Evolutionary conservation across 148 eudicot genomes (phyloP).

Genomic region (Diospyros lotus): DNA sequence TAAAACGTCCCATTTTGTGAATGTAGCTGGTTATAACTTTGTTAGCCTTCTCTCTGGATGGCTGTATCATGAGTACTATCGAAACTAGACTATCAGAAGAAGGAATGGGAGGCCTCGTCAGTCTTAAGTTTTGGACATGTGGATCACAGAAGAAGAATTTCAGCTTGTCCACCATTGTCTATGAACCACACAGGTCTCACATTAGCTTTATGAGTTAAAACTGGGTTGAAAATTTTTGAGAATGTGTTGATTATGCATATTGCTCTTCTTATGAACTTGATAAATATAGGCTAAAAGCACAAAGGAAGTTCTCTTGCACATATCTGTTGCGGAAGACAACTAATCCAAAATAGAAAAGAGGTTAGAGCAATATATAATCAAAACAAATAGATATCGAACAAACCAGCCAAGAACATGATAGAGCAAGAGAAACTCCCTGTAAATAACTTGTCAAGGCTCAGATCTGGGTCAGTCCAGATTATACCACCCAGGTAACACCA

Average conservation of each 20-base stretch:
- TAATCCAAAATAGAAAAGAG: no score
- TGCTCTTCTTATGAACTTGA: neutral
- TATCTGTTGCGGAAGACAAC: no score
- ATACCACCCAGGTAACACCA: no score
- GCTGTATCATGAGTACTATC: conserved; percentile 75
- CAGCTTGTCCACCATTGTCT: conserved; percentile 77
- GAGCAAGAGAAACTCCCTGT: no score
- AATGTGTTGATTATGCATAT: neutral
- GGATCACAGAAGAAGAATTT: conserved; percentile 55
- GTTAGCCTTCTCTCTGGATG: conserved; percentile 72
- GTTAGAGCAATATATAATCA: no score
- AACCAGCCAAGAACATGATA: no score
- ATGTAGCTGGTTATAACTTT: conserved; percentile 70
- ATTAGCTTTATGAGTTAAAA: conserved; percentile 1
- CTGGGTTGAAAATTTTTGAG: neutral
- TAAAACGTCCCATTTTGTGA: conserved; percentile 6
- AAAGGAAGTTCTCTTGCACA: no score
- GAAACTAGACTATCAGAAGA: conserved; percentile 90
- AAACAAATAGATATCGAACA: no score
- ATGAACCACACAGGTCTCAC: conserved; percentile 93
- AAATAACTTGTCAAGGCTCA: no score
- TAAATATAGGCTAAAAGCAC: no score
- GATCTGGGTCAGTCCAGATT: no score
- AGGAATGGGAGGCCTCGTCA: conserved; percentile 80
- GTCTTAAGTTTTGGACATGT: conserved; percentile 78